These are phyloP conservation scores for Umbilicaria muhlenbergii DNA, from an alignment of 495 filamentous ascomycete genomes.

Conservation along the genomic window DNA sequence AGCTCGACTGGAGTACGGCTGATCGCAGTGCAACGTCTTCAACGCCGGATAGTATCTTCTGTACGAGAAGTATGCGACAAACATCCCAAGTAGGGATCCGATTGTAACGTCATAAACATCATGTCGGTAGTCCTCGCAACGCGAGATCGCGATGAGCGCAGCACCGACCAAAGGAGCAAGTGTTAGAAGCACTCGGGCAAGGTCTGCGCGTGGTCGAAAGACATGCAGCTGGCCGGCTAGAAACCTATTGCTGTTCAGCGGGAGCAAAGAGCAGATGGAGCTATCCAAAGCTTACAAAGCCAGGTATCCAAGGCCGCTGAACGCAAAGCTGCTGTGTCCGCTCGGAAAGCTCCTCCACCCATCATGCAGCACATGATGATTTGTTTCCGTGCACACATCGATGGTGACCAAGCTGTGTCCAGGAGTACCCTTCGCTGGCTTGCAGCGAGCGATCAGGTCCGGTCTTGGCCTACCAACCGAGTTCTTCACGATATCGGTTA, in stretches of 20 bases:
- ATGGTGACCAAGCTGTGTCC: constrained; percentile 51
- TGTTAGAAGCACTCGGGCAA: constrained; percentile 40
- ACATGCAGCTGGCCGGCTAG: constrained; percentile 65
- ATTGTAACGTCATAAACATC: constrained; percentile 83
- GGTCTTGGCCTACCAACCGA: constrained; percentile 78
- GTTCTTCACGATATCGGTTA: constrained; percentile 91
- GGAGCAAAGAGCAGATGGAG: neutral
- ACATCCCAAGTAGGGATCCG: constrained; percentile 58
- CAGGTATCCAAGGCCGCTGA: constrained; percentile 72
- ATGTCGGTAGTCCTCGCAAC: constrained; percentile 86
- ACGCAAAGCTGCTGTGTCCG: constrained; percentile 77
- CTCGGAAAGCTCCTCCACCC: constrained; percentile 89
- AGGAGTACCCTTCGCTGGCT: constrained; percentile 49
- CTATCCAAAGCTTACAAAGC: constrained; percentile 30
- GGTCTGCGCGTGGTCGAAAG: constrained; percentile 58
- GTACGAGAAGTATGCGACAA: constrained; percentile 71
- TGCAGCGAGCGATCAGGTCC: constrained; percentile 79
- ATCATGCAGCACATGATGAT: constrained; percentile 69
- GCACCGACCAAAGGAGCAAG: constrained; percentile 63
- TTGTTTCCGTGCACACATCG: constrained; percentile 64
- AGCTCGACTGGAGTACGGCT: constrained; percentile 32
- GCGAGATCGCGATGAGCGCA: constrained; percentile 74
- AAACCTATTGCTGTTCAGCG: constrained; percentile 31
- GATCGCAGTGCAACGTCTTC: constrained; percentile 31
- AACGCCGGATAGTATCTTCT: constrained; percentile 48